Conservation (phyloP, 2,329 filamentous ascomycete species). For the Achaetomium macrosporum region DNA sequence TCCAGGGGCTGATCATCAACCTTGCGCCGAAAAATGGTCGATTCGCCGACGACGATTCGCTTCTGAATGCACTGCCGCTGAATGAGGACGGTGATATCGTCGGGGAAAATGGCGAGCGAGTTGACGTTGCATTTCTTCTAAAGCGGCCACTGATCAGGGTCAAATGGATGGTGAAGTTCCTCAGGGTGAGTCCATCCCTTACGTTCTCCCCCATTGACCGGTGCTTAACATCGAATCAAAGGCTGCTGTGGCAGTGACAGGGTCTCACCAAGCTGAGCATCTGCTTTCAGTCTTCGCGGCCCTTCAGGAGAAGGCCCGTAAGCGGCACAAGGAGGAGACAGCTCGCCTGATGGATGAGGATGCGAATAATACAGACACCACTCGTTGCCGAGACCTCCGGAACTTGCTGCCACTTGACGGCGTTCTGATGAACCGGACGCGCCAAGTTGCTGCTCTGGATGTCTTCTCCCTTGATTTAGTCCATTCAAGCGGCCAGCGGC, state of each 20-base stretch:
- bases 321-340: conserved; percentile 55
- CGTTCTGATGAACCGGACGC: conserved; percentile 65
- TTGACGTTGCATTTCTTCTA: conserved; percentile 88
- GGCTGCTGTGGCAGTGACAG: conserved; percentile 53
- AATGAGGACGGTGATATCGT: conserved; percentile 62
- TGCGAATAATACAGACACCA: conserved; percentile 75
- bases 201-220: background rate
- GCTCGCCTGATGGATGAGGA: conserved; percentile 78
- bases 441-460: conserved; percentile 85
- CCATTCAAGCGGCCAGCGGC: conserved; percentile 83
- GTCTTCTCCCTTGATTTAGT: conserved; percentile 78
- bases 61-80: conserved; percentile 52
- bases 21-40: conserved; percentile 61
- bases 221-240: conserved; percentile 31
- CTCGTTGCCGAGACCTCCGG: conserved; percentile 69
- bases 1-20: conserved; percentile 91
- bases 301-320: conserved; percentile 70
- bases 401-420: conserved; percentile 66
- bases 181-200: conserved; percentile 53
- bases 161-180: conserved; percentile 79
- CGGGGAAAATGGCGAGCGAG: conserved; percentile 75
- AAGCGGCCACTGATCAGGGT: conserved; percentile 83
- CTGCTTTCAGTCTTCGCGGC: conserved; percentile 60
- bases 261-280: conserved; percentile 49
- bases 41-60: conserved; percentile 54